Evolutionary conservation across 2,329 filamentous ascomycete genomes (phyloP), one percentile per base, ranked within the genome.

Genomic region (Hyphodiscus sp.): DNA sequence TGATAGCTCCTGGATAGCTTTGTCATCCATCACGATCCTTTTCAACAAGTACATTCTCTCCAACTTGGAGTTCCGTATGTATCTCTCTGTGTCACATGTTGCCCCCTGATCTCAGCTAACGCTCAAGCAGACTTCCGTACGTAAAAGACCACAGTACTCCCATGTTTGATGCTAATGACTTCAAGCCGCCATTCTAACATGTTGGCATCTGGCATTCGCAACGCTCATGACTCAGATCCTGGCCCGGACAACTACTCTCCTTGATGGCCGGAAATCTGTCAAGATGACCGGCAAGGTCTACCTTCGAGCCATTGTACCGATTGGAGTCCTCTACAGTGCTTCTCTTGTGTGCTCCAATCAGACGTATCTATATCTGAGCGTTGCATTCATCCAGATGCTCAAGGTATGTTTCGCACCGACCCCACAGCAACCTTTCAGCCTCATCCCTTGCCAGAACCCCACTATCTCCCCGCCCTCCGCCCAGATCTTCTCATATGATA

Each of bases 21-120:
- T 96, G 71, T 95, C 89, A 68, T 95, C 90, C 38, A 87, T 86
- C 64, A 90, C 96, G 68, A 97, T 97, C 69, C 78, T 97, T 57
- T 96, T 96, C 86, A 97, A 97, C 84, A 97, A 97, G 82, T 95
- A 89, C 82, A 88, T 97, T 65, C 80, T 96, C 58, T 83, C 91
- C 67, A 90, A 86, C 47, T 79, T 86, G 60, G 80, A 88, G 61
- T 96, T 96, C 77, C 82, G 85, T 89, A 78, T 78, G 83, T 70
- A 60, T 45, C 50, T 16, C n/a, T 13, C 13, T 4, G 30, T n/a
- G 9, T 18, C 20, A 33, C 20, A 18, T 33, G 6, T 29, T 18
- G 20, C 20, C 26, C 15, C 8, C 26, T 38, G 33, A 38, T 38
- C 33, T 38, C 33, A n/a, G 33, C 33, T 38, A 10, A 38, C 11